Conservation (phyloP, 192 early-diverging fungal genomes). For the Umbelopsis sp. region DNA sequence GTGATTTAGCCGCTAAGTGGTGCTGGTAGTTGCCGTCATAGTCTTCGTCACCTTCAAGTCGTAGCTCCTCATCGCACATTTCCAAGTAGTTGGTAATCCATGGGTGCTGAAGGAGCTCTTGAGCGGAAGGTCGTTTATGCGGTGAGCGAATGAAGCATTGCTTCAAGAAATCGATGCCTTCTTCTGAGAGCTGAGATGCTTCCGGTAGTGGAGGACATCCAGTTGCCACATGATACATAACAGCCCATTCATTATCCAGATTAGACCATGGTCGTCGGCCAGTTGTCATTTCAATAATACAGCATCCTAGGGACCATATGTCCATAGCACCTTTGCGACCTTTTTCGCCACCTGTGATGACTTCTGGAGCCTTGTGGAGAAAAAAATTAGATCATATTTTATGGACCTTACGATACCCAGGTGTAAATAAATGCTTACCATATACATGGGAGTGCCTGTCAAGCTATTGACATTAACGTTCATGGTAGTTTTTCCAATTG, state of each 20-base stretch:
- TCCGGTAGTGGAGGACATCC: conserved; percentile 79
- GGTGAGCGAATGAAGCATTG: conserved; percentile 79
- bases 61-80: neutral
- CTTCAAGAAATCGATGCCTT: conserved; percentile 75
- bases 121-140: conserved; percentile 68
- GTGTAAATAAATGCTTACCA: conserved; percentile 38
- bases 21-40: neutral
- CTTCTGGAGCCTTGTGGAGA: conserved; percentile 61
- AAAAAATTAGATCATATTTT: neutral
- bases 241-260: conserved; percentile 92
- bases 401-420: neutral
- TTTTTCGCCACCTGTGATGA: conserved; percentile 77
- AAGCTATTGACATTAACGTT: conserved; percentile 63
- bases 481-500: conserved; percentile 48
- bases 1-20: neutral
- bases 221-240: conserved; percentile 89
- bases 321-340: conserved; percentile 84
- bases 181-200: conserved; percentile 60
- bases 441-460: conserved; percentile 66
- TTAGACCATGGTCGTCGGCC: conserved; percentile 87
- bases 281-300: conserved; percentile 88
- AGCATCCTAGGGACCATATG: conserved; percentile 92
- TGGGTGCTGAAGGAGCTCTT: conserved; percentile 69
- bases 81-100: conserved; percentile 63
- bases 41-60: neutral